Conservation (phyloP, 306 rosid genomes). For the Amphicarpaea edgeworthii region DNA sequence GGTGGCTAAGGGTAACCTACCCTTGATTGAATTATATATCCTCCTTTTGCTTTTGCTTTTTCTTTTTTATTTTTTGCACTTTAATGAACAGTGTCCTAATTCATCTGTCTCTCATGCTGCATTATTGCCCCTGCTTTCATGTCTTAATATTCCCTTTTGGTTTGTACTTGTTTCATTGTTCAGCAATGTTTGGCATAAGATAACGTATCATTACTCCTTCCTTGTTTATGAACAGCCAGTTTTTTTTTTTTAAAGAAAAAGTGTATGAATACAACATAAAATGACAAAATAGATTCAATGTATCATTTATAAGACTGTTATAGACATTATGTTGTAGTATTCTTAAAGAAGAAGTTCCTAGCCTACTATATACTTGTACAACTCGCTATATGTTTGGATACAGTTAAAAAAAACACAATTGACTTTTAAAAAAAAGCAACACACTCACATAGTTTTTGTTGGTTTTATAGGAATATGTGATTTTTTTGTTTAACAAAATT, state of each 20-base stretch:
- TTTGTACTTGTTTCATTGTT: slow-evolving; percentile 42
- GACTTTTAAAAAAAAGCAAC: too few species aligned
- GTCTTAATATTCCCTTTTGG: slow-evolving; percentile 39
- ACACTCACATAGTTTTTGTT: too few species aligned
- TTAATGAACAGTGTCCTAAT: slow-evolving; percentile 56
- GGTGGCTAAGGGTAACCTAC: slow-evolving; percentile 44
- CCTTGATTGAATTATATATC: too few species aligned
- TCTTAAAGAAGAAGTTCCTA: not conserved
- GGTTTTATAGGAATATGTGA: too few species aligned
- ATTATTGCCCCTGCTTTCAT: slow-evolving; percentile 51
- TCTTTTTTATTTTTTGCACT: slow-evolving; percentile 56
- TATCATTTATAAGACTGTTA: not conserved
- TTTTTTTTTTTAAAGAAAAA: not conserved
- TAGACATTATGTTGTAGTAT: not conserved
- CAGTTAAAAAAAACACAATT: too few species aligned
- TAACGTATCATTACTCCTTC: not conserved
- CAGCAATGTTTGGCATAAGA: slow-evolving; percentile 30
- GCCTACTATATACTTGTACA: too few species aligned
- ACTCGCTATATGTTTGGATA: too few species aligned
- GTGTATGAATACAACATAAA: not conserved
- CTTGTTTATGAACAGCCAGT: not conserved
- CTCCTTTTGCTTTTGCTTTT: slow-evolving; percentile 72
- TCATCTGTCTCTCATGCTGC: slow-evolving; percentile 47
- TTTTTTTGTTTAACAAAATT: too few species aligned
- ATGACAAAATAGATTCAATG: not conserved